These are phyloP conservation scores for Epichloe glyceriae DNA, from an alignment of 2,329 filamentous ascomycete genomes.

Conservation along the genomic window DNA sequence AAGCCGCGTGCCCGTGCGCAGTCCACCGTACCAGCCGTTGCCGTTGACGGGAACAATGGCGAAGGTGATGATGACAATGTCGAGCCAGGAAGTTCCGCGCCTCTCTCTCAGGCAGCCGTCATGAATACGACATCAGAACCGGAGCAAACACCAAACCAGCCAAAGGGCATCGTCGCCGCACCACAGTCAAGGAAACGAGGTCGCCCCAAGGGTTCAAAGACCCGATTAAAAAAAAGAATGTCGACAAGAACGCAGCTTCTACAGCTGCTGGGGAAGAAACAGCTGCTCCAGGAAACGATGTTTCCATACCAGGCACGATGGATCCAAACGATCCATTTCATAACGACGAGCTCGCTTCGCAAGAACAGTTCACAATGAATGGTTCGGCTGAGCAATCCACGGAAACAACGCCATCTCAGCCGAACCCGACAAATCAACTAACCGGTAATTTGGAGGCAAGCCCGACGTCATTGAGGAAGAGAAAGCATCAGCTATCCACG, in stretches of 20 bases:
- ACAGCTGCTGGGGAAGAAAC: neutral
- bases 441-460: neutral
- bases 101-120: neutral
- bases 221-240: constrained; percentile 21
- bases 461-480: neutral
- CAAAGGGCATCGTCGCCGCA: constrained; percentile 10
- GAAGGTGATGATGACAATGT: neutral
- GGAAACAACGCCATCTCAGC: neutral
- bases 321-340: neutral
- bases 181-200: constrained; percentile 20
- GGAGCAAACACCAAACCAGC: constrained; percentile 4
- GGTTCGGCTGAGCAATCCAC: neutral
- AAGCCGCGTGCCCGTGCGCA: neutral
- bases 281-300: neutral
- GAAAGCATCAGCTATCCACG: neutral
- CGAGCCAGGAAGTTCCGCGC: neutral
- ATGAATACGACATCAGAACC: neutral
- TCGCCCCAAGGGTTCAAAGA: constrained; percentile 34
- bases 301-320: neutral
- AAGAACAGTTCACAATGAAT: neutral
- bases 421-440: neutral
- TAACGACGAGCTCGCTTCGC: neutral
- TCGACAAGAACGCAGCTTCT: neutral
- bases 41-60: neutral
- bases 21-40: neutral